Base-by-base conservation (phyloP, 2,329 filamentous ascomycete species). In the Colletotrichum sidae region DNA sequence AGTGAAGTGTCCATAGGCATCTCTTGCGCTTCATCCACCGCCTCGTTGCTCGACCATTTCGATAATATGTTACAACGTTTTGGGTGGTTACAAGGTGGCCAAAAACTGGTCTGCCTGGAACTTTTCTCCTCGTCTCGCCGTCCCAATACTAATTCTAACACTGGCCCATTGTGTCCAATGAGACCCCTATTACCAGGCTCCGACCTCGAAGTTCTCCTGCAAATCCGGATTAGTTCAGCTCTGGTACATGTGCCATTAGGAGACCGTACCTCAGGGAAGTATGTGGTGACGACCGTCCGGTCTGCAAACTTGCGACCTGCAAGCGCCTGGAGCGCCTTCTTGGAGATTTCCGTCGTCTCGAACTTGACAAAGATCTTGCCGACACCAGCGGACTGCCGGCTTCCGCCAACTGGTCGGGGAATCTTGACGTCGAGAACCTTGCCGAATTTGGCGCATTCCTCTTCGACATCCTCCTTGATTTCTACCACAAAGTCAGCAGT, bases 321-420 rank as follows among this genome's bases (percentile, higher is more conserved):
- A 71, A 99, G 83, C n/a, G 93, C 90, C 72, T 91, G 90, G 61
- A 99, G 83, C 8, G 96, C 96, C 73, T 92, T 94, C 68, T 92
- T 90, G 17, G 95, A 92, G 8, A 90, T 88, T 55, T 94, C 93
- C 2, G 87, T 81, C 3, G 84, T 87, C 69, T 96, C 92, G 74
- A 93, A 99, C 77, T 97, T 98, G 82, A 99, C 90, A 76, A 91
- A 99, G 71, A 99, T 98, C 85, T 98, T 99, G 76, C 96, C 96
- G 25, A 99, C 94, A 51, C 96, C 96, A 37, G 93, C 88, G 25
- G 91, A 92, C 75, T 96, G 91, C 72, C 94, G 89, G 77, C 90
- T 92, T 53, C 92, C 93, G 71, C 92, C 92, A 25, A 88, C 89
- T 2, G 96, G 95, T 65, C 96, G 88, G 5, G 96, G 96, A 64